phyloP scores from a whole-genome alignment of 2,329 filamentous ascomycete species.

The Aschersonia sp. region DNA sequence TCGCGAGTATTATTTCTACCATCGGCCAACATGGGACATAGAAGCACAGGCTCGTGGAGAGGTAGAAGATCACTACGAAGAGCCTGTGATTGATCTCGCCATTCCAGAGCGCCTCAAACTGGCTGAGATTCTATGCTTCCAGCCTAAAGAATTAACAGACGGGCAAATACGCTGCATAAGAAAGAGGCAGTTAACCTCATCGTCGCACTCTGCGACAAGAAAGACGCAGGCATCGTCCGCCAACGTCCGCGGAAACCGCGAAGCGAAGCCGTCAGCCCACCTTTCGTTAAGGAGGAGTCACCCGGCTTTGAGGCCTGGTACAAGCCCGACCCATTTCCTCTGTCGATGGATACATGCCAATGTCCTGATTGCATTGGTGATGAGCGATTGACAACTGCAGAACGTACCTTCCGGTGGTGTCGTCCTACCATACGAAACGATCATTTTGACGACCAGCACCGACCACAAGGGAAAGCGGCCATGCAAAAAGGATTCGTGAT shows the following conservation, averaged over 20 bases:
- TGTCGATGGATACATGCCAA: slow-evolving; percentile 8
- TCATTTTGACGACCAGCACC: neutral
- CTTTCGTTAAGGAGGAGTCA: neutral
- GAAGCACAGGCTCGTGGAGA: slow-evolving; percentile 7
- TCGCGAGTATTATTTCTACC: slow-evolving; percentile 13
- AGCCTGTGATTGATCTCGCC: slow-evolving; percentile 7
- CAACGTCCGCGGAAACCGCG: neutral
- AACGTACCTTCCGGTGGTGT: slow-evolving; percentile 2
- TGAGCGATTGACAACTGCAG: slow-evolving; percentile 4
- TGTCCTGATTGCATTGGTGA: slow-evolving; percentile 9
- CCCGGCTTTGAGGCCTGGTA: neutral
- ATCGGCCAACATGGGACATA: slow-evolving; percentile 13
- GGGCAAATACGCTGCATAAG: slow-evolving; percentile 5
- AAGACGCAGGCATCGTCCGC: slow-evolving; percentile 5
- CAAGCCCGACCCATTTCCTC: slow-evolving; percentile 6
- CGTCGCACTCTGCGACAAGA: slow-evolving; percentile 8
- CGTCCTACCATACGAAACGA: neutral
- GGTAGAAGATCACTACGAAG: slow-evolving; percentile 8
- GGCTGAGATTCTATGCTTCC: slow-evolving; percentile 7
- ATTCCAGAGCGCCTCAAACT: slow-evolving; percentile 8
- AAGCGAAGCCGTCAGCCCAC: no score
- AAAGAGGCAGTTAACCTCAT: slow-evolving; percentile 9
- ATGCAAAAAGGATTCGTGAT: neutral
- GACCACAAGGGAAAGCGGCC: neutral
- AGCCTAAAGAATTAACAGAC: slow-evolving; percentile 6